A percentile compares a stretch with the other conserved stretches of the same genome.
These are phyloP conservation scores for Plantago coronopus DNA, from an alignment of 305 asterid genomes.

Conservation along the genomic window DNA sequence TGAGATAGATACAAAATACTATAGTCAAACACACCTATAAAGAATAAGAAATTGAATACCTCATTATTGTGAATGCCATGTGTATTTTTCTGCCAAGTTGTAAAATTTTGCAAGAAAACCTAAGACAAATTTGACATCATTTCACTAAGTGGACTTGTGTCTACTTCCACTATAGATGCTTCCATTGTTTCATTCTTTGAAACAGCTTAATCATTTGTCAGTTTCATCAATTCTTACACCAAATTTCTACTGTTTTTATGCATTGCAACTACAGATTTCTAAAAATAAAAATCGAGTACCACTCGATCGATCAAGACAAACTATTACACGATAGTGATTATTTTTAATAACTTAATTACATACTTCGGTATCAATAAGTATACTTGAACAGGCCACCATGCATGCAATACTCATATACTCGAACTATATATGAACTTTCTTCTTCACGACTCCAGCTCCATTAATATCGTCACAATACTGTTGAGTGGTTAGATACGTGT, in stretches of 20 bases:
- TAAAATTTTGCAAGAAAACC: background rate
- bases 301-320: too few species aligned
- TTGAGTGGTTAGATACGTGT: too few species aligned
- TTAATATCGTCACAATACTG: too few species aligned
- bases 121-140: conserved; percentile 1
- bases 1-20: background rate
- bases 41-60: background rate
- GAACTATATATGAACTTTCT: too few species aligned
- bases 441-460: too few species aligned
- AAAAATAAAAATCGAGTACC: too few species aligned
- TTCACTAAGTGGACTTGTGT: background rate
- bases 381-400: too few species aligned
- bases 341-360: too few species aligned
- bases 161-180: conserved; percentile 5
- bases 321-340: too few species aligned
- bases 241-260: background rate
- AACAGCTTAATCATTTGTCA: background rate
- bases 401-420: too few species aligned
- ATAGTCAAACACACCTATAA: background rate
- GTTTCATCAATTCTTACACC: background rate
- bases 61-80: background rate
- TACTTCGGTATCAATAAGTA: too few species aligned
- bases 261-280: too few species aligned
- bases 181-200: conserved; percentile 4
- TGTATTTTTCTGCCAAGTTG: conserved; percentile 4